Evolutionary conservation across 805 yeast species (phyloP).

Genomic region (Jamesozyma spencerorum): DNA sequence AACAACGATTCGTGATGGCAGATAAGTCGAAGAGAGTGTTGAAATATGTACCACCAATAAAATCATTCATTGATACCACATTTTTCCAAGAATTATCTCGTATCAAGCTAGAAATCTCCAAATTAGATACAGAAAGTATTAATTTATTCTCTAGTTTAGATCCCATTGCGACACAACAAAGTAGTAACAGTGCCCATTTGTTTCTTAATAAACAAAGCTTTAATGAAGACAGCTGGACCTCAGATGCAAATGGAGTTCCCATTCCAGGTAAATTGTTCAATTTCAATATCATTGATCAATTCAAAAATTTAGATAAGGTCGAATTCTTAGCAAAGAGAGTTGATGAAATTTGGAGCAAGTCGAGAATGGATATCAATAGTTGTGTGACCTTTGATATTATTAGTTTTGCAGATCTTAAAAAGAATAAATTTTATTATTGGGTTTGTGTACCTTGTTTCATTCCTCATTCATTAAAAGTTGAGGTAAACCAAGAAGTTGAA

Average conservation of each 20-base stretch:
- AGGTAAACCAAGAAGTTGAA: neutral
- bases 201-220: conserved; percentile 30
- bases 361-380: conserved; percentile 23
- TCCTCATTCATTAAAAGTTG: conserved; percentile 7
- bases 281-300: conserved; percentile 79
- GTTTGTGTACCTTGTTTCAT: conserved; percentile 63
- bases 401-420: conserved; percentile 81
- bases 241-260: conserved; percentile 8
- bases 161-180: conserved; percentile 6
- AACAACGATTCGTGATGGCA: neutral
- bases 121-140: conserved; percentile 35
- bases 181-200: conserved; percentile 15
- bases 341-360: conserved; percentile 19
- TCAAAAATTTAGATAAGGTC: conserved; percentile 59
- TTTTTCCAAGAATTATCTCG: conserved; percentile 72
- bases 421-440: conserved; percentile 86
- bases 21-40: conserved; percentile 5
- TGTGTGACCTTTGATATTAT: conserved; percentile 39
- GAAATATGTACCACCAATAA: conserved; percentile 37
- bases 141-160: conserved; percentile 25
- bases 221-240: conserved; percentile 3
- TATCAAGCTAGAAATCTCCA: conserved; percentile 63
- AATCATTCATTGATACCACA: conserved; percentile 75
- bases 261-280: conserved; percentile 41
- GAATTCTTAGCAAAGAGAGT: conserved; percentile 41